These are phyloP conservation scores for Globisporangium cylindrosporum DNA, from an alignment of 352 stramenopile genomes.

Conservation along the genomic window DNA sequence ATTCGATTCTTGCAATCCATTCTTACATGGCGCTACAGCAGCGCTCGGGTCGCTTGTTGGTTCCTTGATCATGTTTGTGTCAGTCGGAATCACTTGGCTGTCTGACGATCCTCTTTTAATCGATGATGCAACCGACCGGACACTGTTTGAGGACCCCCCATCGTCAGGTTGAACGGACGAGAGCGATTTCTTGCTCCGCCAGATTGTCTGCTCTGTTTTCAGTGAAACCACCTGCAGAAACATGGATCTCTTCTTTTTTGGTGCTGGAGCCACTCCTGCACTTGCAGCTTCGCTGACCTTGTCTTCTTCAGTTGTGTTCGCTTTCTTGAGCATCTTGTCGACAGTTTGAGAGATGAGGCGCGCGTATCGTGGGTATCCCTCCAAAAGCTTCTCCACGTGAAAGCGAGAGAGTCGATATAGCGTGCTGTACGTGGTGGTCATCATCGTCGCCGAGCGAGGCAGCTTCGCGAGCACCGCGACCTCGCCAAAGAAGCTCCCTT, in stretches of 20 bases:
- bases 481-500: slow-evolving; percentile 66
- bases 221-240: slow-evolving; percentile 11
- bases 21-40: background rate
- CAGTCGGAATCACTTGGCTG: background rate
- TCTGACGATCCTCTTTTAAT: slow-evolving; percentile 1
- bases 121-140: background rate
- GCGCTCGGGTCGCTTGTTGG: background rate
- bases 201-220: slow-evolving; percentile 11
- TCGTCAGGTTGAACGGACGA: slow-evolving; percentile 1
- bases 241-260: slow-evolving; percentile 10
- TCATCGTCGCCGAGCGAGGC: slow-evolving; percentile 51
- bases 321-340: slow-evolving; percentile 34
- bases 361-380: slow-evolving; percentile 49
- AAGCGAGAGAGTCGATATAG: slow-evolving; percentile 53
- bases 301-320: slow-evolving; percentile 22
- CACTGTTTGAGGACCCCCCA: background rate
- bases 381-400: slow-evolving; percentile 49
- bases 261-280: background rate
- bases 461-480: slow-evolving; percentile 62
- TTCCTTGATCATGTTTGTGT: background rate
- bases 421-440: slow-evolving; percentile 65
- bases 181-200: slow-evolving; percentile 11
- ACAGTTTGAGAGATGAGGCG: slow-evolving; percentile 41
- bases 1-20: background rate
- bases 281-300: slow-evolving; percentile 15